Conservation (phyloP, 1,284 basidiomycete species). For the Takashimella tepidaria region DNA sequence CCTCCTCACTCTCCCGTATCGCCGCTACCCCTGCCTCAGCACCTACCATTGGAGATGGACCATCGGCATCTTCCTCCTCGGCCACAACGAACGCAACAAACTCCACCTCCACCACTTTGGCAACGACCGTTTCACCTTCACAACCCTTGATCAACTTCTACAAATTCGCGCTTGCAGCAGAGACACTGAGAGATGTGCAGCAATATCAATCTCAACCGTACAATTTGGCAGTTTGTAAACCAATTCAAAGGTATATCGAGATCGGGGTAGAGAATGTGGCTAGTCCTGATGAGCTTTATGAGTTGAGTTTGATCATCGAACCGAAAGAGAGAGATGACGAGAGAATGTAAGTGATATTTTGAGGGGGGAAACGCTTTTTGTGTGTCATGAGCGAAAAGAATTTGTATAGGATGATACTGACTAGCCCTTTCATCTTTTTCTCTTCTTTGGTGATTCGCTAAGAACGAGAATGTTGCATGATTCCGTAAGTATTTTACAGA, state of each 20-base stretch:
- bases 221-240: conserved; percentile 68
- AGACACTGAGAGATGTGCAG: conserved; percentile 93
- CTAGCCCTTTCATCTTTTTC: too few relatives aligned
- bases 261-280: conserved; percentile 66
- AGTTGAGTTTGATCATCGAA: conserved; percentile 76
- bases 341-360: background rate
- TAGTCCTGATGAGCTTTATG: conserved; percentile 72
- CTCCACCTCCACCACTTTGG: conserved; percentile 6
- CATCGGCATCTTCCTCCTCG: conserved; percentile 4
- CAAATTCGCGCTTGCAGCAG: conserved; percentile 88
- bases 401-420: too few relatives aligned
- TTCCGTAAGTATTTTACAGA: background rate
- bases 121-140: conserved; percentile 4
- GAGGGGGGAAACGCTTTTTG: too few relatives aligned
- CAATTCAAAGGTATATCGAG: conserved; percentile 70
- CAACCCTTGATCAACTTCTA: conserved; percentile 80
- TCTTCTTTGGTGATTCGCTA: background rate
- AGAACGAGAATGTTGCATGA: background rate
- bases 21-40: conserved; percentile 4
- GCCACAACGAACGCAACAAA: conserved; percentile 5
- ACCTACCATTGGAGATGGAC: conserved; percentile 2
- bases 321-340: conserved; percentile 60
- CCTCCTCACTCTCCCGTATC: conserved; percentile 15
- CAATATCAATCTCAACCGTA: conserved; percentile 89
- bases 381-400: background rate